Conservation (phyloP, 164 flowering plant genomes). For the Nymphaea thermarum region DNA sequence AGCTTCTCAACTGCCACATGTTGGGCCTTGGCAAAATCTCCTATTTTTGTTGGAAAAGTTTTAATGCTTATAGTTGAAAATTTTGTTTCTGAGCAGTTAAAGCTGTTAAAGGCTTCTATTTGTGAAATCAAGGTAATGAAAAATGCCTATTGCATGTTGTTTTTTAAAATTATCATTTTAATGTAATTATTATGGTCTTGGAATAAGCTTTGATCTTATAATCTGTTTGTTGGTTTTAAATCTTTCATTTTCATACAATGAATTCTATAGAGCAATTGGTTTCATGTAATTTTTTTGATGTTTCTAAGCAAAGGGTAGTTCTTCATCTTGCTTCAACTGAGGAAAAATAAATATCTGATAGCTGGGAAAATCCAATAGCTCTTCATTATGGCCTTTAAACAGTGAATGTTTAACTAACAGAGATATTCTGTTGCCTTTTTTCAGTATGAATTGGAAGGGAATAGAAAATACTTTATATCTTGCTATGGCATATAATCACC, state of each 20-base stretch:
- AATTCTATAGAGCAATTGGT: not conserved
- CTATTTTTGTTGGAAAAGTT: conserved; percentile 21
- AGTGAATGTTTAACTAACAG: too few species aligned
- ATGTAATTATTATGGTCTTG: not conserved
- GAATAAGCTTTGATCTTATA: not conserved
- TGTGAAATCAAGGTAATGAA: conserved; percentile 57
- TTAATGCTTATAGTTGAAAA: conserved; percentile 30
- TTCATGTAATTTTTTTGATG: not conserved
- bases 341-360: too few species aligned
- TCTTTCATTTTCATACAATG: not conserved
- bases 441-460: too few species aligned
- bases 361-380: too few species aligned
- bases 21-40: conserved; percentile 32
- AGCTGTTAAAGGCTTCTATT: conserved; percentile 35
- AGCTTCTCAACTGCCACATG: conserved; percentile 36
- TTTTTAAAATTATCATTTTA: not conserved
- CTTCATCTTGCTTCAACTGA: too few species aligned
- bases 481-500: too few species aligned
- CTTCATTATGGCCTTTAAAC: too few species aligned
- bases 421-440: too few species aligned
- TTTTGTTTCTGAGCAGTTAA: conserved; percentile 47
- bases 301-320: not conserved
- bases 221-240: not conserved
- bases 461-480: too few species aligned
- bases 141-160: not conserved